Evolutionary conservation across 2,329 filamentous ascomycete genomes (phyloP).

Genomic region (Tetracladium maxilliforme): DNA sequence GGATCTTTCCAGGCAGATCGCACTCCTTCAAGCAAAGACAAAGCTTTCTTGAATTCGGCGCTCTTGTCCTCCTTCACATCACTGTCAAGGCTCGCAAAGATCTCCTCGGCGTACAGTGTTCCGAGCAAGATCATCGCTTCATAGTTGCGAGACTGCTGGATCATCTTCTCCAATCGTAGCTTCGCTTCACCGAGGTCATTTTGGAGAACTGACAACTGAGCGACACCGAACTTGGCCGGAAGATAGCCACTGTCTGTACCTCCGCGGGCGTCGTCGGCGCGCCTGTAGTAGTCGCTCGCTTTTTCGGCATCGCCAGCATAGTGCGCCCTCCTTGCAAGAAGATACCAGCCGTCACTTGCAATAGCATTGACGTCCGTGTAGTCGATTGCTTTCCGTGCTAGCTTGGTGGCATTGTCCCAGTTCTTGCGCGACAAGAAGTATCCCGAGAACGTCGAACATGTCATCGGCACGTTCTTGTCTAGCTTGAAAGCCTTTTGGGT

Average conservation of each 20-base stretch:
- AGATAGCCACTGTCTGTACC: conserved; percentile 83
- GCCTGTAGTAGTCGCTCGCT: conserved; percentile 75
- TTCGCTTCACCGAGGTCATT: conserved; percentile 85
- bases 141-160: conserved; percentile 60
- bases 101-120: conserved; percentile 85
- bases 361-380: conserved; percentile 93
- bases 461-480: conserved; percentile 80
- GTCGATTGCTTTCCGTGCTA: conserved; percentile 88
- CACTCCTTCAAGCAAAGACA: conserved; percentile 70
- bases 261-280: conserved; percentile 82
- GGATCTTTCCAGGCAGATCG: conserved; percentile 84
- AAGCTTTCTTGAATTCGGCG: conserved; percentile 73
- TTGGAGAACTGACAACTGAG: conserved; percentile 75
- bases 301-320: conserved; percentile 60
- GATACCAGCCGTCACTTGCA: conserved; percentile 94
- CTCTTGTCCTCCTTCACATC: conserved; percentile 77
- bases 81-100: conserved; percentile 62
- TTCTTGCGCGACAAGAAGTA: conserved; percentile 81
- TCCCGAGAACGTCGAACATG: conserved; percentile 76
- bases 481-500: conserved; percentile 88
- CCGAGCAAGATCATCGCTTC: conserved; percentile 90
- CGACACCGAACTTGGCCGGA: conserved; percentile 86
- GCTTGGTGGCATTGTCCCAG: conserved; percentile 66
- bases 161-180: conserved; percentile 84
- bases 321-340: conserved; percentile 84